Evolutionary conservation across 2,329 filamentous ascomycete species (phyloP).

Genomic region (Colletotrichum tropicicola): DNA sequence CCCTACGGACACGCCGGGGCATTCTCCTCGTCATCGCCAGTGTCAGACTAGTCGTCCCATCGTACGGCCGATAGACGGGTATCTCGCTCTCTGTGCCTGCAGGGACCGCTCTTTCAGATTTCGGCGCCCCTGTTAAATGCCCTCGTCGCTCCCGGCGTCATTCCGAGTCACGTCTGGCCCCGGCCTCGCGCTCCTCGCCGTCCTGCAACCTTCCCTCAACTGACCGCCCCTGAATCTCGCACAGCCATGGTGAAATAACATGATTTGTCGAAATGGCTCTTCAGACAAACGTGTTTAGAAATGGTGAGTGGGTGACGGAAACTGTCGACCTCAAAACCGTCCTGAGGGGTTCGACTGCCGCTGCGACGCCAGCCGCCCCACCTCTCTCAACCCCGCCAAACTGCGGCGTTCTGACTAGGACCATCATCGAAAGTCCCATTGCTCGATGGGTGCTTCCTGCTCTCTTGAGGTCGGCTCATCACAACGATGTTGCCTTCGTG

Average conservation of each 20-base stretch:
- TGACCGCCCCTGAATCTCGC: background rate
- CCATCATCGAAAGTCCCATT: constrained; percentile 78
- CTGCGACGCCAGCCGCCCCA: constrained; percentile 38
- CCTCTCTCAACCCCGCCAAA: constrained; percentile 52
- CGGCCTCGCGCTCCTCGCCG: background rate
- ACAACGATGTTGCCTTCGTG: constrained; percentile 88
- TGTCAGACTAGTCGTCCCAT: background rate
- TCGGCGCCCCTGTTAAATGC: background rate
- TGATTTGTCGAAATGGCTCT: constrained; percentile 40
- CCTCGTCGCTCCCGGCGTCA: background rate
- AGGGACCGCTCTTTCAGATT: background rate
- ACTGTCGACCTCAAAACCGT: constrained; percentile 55
- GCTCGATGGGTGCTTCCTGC: constrained; percentile 82
- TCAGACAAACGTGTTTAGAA: constrained; percentile 62
- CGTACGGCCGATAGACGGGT: constrained; percentile 13
- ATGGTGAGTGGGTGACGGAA: constrained; percentile 66
- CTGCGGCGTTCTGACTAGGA: constrained; percentile 81
- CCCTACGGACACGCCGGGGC: background rate
- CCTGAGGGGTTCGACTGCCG: constrained; percentile 46
- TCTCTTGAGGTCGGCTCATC: constrained; percentile 73
- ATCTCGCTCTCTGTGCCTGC: background rate
- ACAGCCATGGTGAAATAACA: constrained; percentile 20
- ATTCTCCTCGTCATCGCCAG: background rate
- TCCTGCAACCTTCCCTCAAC: background rate
- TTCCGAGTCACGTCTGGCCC: background rate